Conservation (phyloP, 1,284 basidiomycete species). For the Athelia psychrophila region DNA sequence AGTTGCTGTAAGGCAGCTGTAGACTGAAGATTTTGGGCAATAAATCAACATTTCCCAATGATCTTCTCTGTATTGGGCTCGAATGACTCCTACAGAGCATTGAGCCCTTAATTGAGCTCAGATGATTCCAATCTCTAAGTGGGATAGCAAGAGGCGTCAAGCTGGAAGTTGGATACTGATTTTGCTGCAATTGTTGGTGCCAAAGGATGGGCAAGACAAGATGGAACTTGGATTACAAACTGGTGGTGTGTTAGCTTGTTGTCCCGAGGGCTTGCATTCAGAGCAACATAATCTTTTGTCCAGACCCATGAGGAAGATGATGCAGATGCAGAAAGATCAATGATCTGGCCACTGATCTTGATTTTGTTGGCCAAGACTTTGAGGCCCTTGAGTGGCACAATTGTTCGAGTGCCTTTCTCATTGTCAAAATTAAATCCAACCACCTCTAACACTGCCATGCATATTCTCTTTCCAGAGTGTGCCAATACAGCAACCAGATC, state of each 20-base stretch:
- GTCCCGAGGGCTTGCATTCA: constrained; percentile 3
- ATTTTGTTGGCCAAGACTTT: not conserved
- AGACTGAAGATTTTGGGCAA: constrained; percentile 1
- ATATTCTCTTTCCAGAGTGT: not conserved
- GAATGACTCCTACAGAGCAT: constrained; percentile 5
- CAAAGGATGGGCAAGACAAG: not conserved
- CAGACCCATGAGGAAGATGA: constrained; percentile 5
- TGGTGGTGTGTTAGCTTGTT: constrained; percentile 4
- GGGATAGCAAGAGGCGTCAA: not conserved
- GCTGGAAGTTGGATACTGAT: not conserved
- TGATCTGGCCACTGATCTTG: constrained; percentile 4
- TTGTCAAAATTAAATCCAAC: constrained; percentile 5
- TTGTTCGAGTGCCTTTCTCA: not conserved
- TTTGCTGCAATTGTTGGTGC: not conserved
- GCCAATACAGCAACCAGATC: constrained; percentile 11
- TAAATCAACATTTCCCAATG: constrained; percentile 2
- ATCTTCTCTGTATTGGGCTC: constrained; percentile 1
- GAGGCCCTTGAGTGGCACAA: not conserved
- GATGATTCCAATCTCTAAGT: not conserved
- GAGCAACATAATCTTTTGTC: constrained; percentile 4
- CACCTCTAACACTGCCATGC: constrained; percentile 3
- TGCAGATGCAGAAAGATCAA: constrained; percentile 6
- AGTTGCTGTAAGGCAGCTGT: not conserved
- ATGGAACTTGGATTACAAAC: not conserved
- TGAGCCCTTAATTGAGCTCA: not conserved